A percentile compares a stretch with the other conserved stretches of the same genome.
These are phyloP conservation scores for Austroboletus eburneus DNA, from an alignment of 768 basidiomycete species.

Conservation along the genomic window DNA sequence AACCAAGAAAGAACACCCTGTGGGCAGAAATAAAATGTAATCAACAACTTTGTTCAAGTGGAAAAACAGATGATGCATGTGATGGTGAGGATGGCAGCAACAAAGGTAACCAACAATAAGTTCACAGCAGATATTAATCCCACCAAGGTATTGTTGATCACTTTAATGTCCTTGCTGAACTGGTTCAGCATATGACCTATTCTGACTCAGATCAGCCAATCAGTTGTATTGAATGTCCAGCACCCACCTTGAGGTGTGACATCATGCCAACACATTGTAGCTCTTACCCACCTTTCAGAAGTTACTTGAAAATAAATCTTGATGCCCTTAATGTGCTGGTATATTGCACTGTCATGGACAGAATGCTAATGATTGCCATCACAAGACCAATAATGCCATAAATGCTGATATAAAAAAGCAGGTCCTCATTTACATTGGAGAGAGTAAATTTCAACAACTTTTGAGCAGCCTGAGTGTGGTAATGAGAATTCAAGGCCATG, in stretches of 20 bases:
- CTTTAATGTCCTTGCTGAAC: constrained; percentile 85
- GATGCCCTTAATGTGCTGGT: constrained; percentile 44
- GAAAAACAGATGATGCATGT: constrained; percentile 40
- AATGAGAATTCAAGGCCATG: constrained; percentile 16
- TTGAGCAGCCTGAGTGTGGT: constrained; percentile 12
- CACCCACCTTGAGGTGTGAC: constrained; percentile 68
- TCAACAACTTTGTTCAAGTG: constrained; percentile 4
- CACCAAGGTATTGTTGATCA: constrained; percentile 72
- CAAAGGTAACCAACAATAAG: constrained; percentile 69
- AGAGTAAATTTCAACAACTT: constrained; percentile 17
- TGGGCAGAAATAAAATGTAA: neutral
- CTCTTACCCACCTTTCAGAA: constrained; percentile 65
- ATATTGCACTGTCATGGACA: constrained; percentile 51
- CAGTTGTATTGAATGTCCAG: neutral
- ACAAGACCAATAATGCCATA: constrained; percentile 59
- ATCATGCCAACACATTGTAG: constrained; percentile 84
- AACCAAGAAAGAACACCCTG: constrained; percentile 74
- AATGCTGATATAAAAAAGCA: constrained; percentile 67
- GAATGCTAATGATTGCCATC: constrained; percentile 44
- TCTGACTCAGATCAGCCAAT: neutral
- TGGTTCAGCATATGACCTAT: constrained; percentile 81
- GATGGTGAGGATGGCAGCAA: constrained; percentile 69
- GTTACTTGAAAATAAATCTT: constrained; percentile 38
- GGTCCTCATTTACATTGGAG: constrained; percentile 54
- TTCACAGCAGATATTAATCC: constrained; percentile 72